Conservation (phyloP, 345 rosid species). For the Citrus inodora region DNA sequence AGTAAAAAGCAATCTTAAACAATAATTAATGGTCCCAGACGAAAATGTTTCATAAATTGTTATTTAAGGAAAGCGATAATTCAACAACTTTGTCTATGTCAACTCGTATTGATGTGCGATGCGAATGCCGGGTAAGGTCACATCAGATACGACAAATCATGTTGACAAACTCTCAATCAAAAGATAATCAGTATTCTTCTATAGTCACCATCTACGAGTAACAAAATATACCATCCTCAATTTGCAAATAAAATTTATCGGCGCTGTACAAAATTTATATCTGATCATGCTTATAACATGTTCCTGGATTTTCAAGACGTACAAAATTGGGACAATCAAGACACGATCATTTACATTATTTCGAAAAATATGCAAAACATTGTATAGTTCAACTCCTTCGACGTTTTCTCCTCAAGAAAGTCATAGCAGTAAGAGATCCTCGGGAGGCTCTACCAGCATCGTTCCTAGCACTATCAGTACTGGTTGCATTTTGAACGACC, state of each 20-base stretch:
- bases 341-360: neutral
- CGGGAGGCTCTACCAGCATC: constrained; percentile 4
- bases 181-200: too few species aligned
- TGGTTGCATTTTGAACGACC: constrained; percentile 12
- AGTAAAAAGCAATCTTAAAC: too few species aligned
- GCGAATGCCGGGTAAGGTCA: neutral
- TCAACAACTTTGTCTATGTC: neutral
- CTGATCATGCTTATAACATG: neutral
- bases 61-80: neutral
- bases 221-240: neutral
- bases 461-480: constrained; percentile 5
- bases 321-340: neutral
- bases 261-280: neutral
- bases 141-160: neutral
- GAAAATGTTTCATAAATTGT: neutral
- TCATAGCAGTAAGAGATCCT: constrained; percentile 48
- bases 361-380: neutral
- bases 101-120: too few species aligned
- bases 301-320: neutral
- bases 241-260: too few species aligned
- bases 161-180: neutral
- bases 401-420: constrained; percentile 50
- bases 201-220: neutral
- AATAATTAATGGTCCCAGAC: neutral
- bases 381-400: constrained; percentile 35